phyloP scores from a whole-genome alignment of 441 rosid genomes.

The Erodium chrysanthum region DNA sequence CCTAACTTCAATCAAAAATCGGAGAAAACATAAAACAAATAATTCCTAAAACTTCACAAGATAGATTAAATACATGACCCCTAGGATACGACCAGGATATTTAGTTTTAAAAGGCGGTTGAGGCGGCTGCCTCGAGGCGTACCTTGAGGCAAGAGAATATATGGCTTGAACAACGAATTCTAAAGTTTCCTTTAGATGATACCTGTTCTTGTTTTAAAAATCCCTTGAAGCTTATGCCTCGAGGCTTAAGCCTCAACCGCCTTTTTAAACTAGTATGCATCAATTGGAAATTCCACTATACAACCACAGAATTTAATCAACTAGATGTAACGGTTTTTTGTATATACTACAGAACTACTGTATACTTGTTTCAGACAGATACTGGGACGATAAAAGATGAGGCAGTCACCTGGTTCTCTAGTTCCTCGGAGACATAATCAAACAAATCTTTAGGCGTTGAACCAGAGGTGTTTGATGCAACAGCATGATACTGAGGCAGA shows the following conservation, averaged over 20 bases:
- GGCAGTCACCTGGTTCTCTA: slow-evolving; percentile 62
- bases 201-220: no score
- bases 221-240: no score
- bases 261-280: background rate
- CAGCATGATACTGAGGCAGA: slow-evolving; percentile 70
- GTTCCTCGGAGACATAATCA: slow-evolving; percentile 75
- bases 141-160: no score
- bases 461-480: slow-evolving; percentile 79
- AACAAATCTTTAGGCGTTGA: slow-evolving; percentile 91
- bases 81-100: background rate
- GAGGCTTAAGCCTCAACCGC: no score
- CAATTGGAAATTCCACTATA: background rate
- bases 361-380: no score
- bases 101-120: no score
- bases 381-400: background rate
- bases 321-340: background rate
- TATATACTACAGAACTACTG: background rate
- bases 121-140: no score
- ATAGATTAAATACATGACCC: background rate
- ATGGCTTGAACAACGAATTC: no score
- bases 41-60: background rate
- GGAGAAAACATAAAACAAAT: background rate
- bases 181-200: no score
- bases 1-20: background rate
- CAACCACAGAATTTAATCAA: background rate